Conservation (phyloP, 257 asterid species). For the Gentiana macrophylla region DNA sequence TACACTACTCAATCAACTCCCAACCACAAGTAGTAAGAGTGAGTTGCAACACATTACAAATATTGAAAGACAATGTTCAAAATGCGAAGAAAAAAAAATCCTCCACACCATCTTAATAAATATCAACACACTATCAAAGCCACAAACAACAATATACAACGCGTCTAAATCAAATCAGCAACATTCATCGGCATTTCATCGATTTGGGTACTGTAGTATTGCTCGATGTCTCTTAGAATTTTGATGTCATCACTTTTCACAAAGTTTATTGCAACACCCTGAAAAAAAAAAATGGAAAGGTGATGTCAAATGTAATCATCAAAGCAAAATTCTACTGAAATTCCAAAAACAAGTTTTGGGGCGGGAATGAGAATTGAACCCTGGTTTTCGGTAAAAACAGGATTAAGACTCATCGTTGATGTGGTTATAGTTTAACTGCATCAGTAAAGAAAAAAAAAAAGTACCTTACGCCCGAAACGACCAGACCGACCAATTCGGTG, state of each 20-base stretch:
- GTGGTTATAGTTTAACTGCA: too few species aligned
- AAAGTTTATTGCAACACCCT: slow-evolving; percentile 98
- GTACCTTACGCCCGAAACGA: slow-evolving; percentile 95
- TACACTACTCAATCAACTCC: too few species aligned
- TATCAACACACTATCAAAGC: background rate
- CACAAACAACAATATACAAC: background rate
- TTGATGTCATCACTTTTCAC: slow-evolving; percentile 92
- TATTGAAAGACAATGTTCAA: too few species aligned
- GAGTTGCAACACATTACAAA: too few species aligned
- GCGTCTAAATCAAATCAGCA: slow-evolving; percentile 53
- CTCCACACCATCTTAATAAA: too few species aligned
- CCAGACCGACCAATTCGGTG: slow-evolving; percentile 98
- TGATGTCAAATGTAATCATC: background rate
- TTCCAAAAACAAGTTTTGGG: too few species aligned
- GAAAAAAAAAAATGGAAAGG: slow-evolving; percentile 13
- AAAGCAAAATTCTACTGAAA: too few species aligned
- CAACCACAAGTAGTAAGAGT: too few species aligned
- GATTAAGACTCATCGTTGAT: too few species aligned
- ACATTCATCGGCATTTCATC: slow-evolving; percentile 99
- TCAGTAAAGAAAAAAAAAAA: background rate
- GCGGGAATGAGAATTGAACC: too few species aligned
- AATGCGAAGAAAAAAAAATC: too few species aligned
- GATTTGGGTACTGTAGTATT: slow-evolving; percentile 89
- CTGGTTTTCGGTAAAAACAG: too few species aligned
- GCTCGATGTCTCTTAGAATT: slow-evolving; percentile 87